Evolutionary conservation across 441 rosid genomes (phyloP).

Genomic region (Brassica hybrid): DNA sequence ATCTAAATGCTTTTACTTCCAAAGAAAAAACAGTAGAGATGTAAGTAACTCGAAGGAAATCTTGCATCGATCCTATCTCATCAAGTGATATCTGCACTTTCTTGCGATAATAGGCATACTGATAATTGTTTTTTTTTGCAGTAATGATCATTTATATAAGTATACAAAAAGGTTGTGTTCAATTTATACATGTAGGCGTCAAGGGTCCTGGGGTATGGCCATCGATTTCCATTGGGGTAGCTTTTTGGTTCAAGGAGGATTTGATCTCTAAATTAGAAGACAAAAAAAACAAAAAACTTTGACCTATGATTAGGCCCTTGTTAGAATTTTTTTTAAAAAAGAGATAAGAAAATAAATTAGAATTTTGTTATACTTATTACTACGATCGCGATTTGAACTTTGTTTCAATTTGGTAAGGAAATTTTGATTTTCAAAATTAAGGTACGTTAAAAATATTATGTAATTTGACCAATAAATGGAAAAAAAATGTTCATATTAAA

Average conservation of each 20-base stretch:
- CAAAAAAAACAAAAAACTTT: background rate
- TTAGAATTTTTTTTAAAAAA: too few relatives aligned
- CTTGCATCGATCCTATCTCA: constrained; percentile 2
- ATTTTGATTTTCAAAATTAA: background rate
- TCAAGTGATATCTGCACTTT: constrained; percentile 1
- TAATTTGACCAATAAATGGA: background rate
- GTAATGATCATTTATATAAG: background rate
- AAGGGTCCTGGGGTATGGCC: background rate
- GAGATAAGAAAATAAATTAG: background rate
- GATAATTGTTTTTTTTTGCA: too few relatives aligned
- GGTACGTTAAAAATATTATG: background rate
- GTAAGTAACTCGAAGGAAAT: constrained; percentile 6
- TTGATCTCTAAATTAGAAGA: background rate
- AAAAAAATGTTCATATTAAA: background rate
- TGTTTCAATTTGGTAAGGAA: background rate
- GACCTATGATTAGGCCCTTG: background rate
- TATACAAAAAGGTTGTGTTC: background rate
- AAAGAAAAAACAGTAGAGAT: background rate
- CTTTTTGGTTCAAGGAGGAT: background rate
- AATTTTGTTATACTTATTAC: background rate
- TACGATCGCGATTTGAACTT: background rate
- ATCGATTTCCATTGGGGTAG: background rate
- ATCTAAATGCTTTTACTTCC: background rate
- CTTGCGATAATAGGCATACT: background rate
- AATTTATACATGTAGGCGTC: background rate